Conservation (phyloP, 305 asterid species). For the Fraxinus ornus region DNA sequence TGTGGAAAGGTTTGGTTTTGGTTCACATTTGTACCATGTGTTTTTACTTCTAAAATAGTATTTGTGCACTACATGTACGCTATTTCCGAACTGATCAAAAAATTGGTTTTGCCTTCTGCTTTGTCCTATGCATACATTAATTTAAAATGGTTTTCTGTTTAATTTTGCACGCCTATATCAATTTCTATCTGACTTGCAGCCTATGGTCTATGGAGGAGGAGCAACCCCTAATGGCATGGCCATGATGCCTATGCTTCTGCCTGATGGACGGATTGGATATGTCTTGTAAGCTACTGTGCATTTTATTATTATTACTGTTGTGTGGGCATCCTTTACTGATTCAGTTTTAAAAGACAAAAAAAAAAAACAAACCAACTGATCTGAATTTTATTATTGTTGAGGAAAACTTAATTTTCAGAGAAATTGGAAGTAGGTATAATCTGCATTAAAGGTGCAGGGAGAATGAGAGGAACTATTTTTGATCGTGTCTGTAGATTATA, state of each 20-base stretch:
- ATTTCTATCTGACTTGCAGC: constrained; percentile 29
- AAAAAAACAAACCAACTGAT: background rate
- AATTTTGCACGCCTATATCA: background rate
- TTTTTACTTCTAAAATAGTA: background rate
- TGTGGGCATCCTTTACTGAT: background rate
- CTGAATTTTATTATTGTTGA: background rate
- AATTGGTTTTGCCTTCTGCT: background rate
- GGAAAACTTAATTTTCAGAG: background rate
- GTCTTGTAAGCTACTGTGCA: constrained; percentile 42
- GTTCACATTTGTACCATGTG: background rate
- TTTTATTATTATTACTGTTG: background rate
- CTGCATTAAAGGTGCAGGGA: background rate
- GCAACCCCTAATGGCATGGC: constrained; percentile 47
- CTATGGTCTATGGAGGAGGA: constrained; percentile 46
- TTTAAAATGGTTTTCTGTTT: background rate
- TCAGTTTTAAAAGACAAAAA: background rate
- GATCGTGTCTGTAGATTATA: background rate
- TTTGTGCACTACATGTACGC: background rate
- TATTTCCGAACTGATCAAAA: background rate
- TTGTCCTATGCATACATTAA: background rate
- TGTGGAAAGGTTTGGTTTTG: background rate
- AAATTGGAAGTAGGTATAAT: background rate
- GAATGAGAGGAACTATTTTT: background rate
- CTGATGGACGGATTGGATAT: constrained; percentile 63
- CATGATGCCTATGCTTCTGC: constrained; percentile 58